These are phyloP conservation scores for Rutidosis leptorrhynchoides DNA, from an alignment of 129 eudicot species.

Conservation along the genomic window DNA sequence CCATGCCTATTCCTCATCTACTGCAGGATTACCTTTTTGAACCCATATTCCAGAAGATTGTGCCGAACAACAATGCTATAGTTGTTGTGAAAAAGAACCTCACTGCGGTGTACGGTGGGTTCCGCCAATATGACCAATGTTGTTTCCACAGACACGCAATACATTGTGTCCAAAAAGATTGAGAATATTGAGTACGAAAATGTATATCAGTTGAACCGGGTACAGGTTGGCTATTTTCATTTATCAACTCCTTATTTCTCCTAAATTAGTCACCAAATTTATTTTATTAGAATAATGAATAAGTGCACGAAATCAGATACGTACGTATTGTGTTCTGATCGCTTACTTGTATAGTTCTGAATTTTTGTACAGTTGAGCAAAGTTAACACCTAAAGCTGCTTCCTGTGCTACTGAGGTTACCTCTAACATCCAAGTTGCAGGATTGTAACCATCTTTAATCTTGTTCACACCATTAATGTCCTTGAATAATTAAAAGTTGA, in stretches of 20 bases:
- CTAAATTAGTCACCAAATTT: conserved; percentile 31
- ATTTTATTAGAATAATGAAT: background rate
- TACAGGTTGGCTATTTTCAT: conserved; percentile 50
- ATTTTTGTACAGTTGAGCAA: conserved; percentile 50
- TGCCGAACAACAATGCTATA: conserved; percentile 67
- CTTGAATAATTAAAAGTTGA: conserved; percentile 25
- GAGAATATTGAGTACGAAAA: conserved; percentile 65
- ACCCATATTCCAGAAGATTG: conserved; percentile 85
- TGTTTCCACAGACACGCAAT: conserved; percentile 89
- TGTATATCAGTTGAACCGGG: conserved; percentile 59
- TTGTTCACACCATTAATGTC: conserved; percentile 49
- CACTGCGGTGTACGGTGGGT: conserved; percentile 80
- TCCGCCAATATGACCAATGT: conserved; percentile 81
- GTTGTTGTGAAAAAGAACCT: conserved; percentile 67
- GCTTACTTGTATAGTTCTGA: conserved; percentile 60
- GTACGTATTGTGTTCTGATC: background rate
- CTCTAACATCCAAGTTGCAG: conserved; percentile 86
- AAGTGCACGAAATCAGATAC: conserved; percentile 4
- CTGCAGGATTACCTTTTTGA: conserved; percentile 41
- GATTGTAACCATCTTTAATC: conserved; percentile 68
- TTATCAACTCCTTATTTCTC: conserved; percentile 66
- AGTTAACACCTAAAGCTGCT: conserved; percentile 54
- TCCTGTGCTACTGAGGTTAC: conserved; percentile 67
- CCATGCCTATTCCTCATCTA: background rate
- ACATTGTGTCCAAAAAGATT: conserved; percentile 59